A percentile compares a stretch with the other conserved stretches of the same genome.
These are phyloP conservation scores for Jacaranda mimosifolia DNA, from an alignment of 257 asterid species.

Conservation along the genomic window DNA sequence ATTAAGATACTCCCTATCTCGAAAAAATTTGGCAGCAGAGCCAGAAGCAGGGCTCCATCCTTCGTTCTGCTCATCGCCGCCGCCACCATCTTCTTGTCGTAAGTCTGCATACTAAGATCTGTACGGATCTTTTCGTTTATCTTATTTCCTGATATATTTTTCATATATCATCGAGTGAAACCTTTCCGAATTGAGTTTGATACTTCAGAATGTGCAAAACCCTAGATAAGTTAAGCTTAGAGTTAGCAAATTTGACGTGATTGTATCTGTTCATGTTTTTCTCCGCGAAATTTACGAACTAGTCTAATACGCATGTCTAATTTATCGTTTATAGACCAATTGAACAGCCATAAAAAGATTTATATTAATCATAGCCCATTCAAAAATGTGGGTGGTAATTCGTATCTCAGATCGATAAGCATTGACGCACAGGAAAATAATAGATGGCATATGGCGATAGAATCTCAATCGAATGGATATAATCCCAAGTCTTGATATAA, in stretches of 20 bases:
- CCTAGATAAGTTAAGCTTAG: not conserved
- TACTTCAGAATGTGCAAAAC: not conserved
- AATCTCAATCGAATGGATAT: no score
- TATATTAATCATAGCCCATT: no score
- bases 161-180: not conserved
- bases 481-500: no score
- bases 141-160: not conserved
- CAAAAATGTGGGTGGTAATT: no score
- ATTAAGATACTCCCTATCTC: not conserved
- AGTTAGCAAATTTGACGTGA: not conserved
- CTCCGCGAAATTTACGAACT: not conserved
- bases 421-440: no score
- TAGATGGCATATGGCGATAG: no score
- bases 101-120: not conserved
- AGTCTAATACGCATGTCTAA: no score
- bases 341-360: not conserved
- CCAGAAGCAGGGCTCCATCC: not conserved
- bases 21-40: not conserved
- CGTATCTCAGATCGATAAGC: not conserved
- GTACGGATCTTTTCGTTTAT: not conserved
- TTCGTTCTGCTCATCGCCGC: not conserved
- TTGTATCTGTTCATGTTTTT: no score
- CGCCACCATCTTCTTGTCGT: not conserved
- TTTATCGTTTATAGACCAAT: not conserved
- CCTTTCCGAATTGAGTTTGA: not conserved